Percentiles rank a stretch among this genome's conserved stretches.
These are phyloP conservation scores for Daucus carota DNA, from an alignment of 129 eudicot species.

Conservation along the genomic window DNA sequence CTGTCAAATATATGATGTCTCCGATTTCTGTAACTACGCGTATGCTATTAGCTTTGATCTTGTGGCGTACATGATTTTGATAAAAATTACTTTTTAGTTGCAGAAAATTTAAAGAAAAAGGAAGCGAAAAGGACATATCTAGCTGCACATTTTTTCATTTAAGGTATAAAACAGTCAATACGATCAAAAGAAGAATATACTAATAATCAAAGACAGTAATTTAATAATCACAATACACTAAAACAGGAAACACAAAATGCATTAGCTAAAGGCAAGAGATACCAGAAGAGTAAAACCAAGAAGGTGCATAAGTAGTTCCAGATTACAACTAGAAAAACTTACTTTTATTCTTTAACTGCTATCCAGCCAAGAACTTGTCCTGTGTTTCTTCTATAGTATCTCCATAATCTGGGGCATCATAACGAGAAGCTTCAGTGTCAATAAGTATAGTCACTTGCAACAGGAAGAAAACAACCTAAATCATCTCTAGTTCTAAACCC, in stretches of 20 bases:
- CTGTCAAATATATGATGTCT: neutral
- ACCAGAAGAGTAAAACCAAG: neutral
- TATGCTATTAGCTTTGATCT: neutral
- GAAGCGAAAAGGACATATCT: neutral
- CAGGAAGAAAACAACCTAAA: slow-evolving; percentile 2
- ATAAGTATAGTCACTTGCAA: slow-evolving; percentile 45
- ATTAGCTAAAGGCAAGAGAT: neutral
- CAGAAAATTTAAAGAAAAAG: slow-evolving; percentile 14
- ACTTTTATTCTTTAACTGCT: slow-evolving; percentile 25
- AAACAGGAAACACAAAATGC: neutral
- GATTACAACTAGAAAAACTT: neutral
- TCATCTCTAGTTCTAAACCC: neutral
- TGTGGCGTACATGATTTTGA: neutral
- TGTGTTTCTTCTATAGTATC: slow-evolving; percentile 38
- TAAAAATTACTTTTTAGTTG: neutral
- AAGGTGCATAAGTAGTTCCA: neutral
- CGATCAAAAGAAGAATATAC: neutral
- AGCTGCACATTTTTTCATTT: neutral
- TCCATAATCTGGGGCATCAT: slow-evolving; percentile 63
- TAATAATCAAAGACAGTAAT: neutral
- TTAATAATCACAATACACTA: too few relatives aligned
- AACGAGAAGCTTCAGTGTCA: slow-evolving; percentile 67
- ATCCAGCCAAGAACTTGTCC: slow-evolving; percentile 76
- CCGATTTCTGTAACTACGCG: neutral
- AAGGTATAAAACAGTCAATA: neutral